Conservation (phyloP, 805 yeast species). For the Starmerella stigmatis region DNA sequence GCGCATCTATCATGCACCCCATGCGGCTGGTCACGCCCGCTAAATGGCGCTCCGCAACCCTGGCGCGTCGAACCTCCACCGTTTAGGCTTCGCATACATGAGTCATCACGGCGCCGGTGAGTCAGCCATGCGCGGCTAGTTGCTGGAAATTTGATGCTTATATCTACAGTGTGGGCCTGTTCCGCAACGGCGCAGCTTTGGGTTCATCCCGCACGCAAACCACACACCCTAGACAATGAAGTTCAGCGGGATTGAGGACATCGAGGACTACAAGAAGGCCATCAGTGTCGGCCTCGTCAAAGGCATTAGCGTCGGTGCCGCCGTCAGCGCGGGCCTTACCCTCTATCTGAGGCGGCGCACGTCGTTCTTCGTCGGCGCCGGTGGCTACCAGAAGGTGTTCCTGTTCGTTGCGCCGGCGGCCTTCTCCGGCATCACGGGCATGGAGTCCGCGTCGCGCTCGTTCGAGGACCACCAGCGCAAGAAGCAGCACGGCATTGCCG, state of each 20-base stretch:
- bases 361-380: constrained; percentile 20
- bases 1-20: no score
- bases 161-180: no score
- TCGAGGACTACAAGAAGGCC: constrained; percentile 51
- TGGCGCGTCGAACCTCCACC: neutral
- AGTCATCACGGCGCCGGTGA: neutral
- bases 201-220: no score
- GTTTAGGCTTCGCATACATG: neutral
- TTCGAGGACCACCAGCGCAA: constrained; percentile 57
- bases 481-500: constrained; percentile 20
- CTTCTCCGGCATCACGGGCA: constrained; percentile 48
- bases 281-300: constrained; percentile 51
- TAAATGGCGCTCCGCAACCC: no score
- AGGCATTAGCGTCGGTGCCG: constrained; percentile 48
- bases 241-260: constrained; percentile 54
- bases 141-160: no score
- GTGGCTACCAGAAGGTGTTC: constrained; percentile 41
- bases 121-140: neutral
- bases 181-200: no score
- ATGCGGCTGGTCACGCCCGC: no score
- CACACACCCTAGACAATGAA: constrained; percentile 41
- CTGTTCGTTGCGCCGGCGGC: constrained; percentile 60
- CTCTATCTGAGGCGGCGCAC: constrained; percentile 38
- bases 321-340: constrained; percentile 44
- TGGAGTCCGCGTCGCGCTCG: constrained; percentile 58